Evolutionary conservation across 441 rosid genomes (phyloP).

Genomic region (Populus tomentosa): DNA sequence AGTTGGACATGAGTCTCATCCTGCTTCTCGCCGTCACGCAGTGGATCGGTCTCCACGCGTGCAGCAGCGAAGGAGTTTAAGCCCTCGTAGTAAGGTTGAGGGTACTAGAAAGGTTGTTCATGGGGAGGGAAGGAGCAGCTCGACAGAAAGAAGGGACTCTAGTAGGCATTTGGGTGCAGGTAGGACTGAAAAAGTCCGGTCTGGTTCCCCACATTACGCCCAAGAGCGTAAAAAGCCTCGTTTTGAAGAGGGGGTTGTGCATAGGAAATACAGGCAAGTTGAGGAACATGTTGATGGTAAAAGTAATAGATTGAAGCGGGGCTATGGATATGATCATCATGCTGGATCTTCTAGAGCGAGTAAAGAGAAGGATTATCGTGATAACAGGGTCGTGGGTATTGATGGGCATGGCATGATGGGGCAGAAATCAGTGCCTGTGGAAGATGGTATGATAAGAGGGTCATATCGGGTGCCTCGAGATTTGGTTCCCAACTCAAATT

Average conservation of each 20-base stretch:
- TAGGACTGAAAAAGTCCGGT: constrained; percentile 25
- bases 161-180: constrained; percentile 30
- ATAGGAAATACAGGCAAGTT: constrained; percentile 30
- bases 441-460: constrained; percentile 32
- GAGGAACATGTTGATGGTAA: constrained; percentile 30
- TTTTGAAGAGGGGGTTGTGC: constrained; percentile 26
- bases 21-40: constrained; percentile 18
- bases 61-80: constrained; percentile 35
- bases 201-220: constrained; percentile 26
- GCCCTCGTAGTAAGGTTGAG: constrained; percentile 31
- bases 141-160: constrained; percentile 31
- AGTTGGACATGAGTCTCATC: constrained; percentile 23
- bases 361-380: constrained; percentile 32
- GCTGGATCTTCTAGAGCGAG: constrained; percentile 25
- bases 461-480: constrained; percentile 28
- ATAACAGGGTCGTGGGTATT: constrained; percentile 25
- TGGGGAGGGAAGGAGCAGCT: constrained; percentile 28
- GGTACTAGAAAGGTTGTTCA: constrained; percentile 28
- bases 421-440: constrained; percentile 31
- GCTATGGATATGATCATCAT: constrained; percentile 35
- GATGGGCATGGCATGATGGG: constrained; percentile 28
- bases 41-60: constrained; percentile 25
- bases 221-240: constrained; percentile 30
- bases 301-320: constrained; percentile 27
- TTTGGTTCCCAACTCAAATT: constrained; percentile 26